phyloP scores from a whole-genome alignment of 2,329 filamentous ascomycete genomes.

The Rhynchosporium agropyri region DNA sequence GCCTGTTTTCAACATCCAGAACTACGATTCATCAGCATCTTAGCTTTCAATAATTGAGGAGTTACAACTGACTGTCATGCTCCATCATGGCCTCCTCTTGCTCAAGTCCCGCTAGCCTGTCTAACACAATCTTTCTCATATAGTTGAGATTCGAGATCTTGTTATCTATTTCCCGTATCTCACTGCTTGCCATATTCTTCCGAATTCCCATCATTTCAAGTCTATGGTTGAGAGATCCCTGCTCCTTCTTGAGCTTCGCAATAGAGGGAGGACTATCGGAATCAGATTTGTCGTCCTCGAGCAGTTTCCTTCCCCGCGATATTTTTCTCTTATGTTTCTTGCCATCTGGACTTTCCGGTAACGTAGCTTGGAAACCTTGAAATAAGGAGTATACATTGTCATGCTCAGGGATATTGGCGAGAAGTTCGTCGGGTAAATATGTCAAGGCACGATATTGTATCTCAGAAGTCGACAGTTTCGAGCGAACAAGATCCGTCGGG shows the following conservation, averaged over 20 bases:
- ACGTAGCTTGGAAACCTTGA: slow-evolving; percentile 90
- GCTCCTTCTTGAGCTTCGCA: slow-evolving; percentile 76
- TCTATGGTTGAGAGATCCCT: slow-evolving; percentile 76
- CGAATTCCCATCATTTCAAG: slow-evolving; percentile 89
- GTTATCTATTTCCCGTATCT: slow-evolving; percentile 95
- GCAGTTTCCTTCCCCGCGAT: slow-evolving; percentile 74
- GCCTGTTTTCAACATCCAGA: slow-evolving; percentile 61
- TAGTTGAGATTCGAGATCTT: slow-evolving; percentile 92
- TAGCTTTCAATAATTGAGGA: background rate
- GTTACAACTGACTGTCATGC: slow-evolving; percentile 71
- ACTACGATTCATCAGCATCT: slow-evolving; percentile 47
- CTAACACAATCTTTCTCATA: slow-evolving; percentile 90
- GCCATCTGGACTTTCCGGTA: slow-evolving; percentile 72
- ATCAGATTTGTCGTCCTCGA: slow-evolving; percentile 63
- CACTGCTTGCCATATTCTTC: slow-evolving; percentile 96
- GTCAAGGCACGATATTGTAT: slow-evolving; percentile 92
- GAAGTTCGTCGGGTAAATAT: slow-evolving; percentile 85
- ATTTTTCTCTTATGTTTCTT: slow-evolving; percentile 71
- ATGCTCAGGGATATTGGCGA: slow-evolving; percentile 84
- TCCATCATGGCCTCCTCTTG: slow-evolving; percentile 89
- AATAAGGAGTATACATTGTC: slow-evolving; percentile 90
- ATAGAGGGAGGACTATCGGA: slow-evolving; percentile 67
- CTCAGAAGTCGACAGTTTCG: slow-evolving; percentile 84
- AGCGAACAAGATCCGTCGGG: slow-evolving; percentile 91
- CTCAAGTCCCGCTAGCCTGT: slow-evolving; percentile 82